A percentile compares a stretch with the other conserved stretches of the same genome.
These are phyloP conservation scores for Myxozyma neglecta DNA, from an alignment of 805 yeast genomes.

Conservation along the genomic window DNA sequence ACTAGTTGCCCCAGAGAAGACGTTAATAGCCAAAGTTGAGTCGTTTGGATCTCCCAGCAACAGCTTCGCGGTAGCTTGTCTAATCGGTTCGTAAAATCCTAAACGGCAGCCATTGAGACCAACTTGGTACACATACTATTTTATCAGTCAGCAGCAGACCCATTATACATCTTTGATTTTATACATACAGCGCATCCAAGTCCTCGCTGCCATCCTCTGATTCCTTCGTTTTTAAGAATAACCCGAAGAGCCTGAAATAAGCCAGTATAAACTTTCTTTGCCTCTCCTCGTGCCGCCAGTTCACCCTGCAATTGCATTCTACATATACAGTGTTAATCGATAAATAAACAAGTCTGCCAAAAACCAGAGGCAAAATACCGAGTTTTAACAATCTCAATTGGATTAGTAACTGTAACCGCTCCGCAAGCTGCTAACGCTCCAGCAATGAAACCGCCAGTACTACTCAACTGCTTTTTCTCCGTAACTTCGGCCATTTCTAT, in stretches of 20 bases:
- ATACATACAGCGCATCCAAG: slow-evolving; percentile 62
- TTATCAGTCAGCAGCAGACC: not conserved
- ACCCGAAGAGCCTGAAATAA: slow-evolving; percentile 79
- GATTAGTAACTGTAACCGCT: slow-evolving; percentile 95
- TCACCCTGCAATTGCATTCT: slow-evolving; percentile 98
- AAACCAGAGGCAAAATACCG: slow-evolving; percentile 31
- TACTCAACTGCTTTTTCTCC: slow-evolving; percentile 23
- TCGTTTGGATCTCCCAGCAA: slow-evolving; percentile 38
- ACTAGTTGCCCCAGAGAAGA: slow-evolving; percentile 65
- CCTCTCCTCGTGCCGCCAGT: slow-evolving; percentile 53
- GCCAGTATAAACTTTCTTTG: slow-evolving; percentile 66
- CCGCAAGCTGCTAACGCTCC: slow-evolving; percentile 97
- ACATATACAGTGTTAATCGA: not conserved
- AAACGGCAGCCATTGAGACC: slow-evolving; percentile 92
- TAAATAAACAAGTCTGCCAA: not conserved
- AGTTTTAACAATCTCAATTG: slow-evolving; percentile 91
- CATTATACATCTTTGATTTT: not conserved
- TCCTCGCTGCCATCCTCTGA: slow-evolving; percentile 87
- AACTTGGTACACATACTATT: slow-evolving; percentile 72
- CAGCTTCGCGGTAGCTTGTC: slow-evolving; percentile 48
- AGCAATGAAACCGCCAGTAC: slow-evolving; percentile 64
- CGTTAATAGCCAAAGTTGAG: slow-evolving; percentile 55
- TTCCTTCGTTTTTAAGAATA: slow-evolving; percentile 78
- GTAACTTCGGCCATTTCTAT: not conserved
- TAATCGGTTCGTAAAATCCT: slow-evolving; percentile 88